A percentile compares a stretch with the other conserved stretches of the same genome.
These are phyloP conservation scores for Friedmanniomyces simplex DNA, from an alignment of 495 filamentous ascomycete genomes.

Conservation along the genomic window DNA sequence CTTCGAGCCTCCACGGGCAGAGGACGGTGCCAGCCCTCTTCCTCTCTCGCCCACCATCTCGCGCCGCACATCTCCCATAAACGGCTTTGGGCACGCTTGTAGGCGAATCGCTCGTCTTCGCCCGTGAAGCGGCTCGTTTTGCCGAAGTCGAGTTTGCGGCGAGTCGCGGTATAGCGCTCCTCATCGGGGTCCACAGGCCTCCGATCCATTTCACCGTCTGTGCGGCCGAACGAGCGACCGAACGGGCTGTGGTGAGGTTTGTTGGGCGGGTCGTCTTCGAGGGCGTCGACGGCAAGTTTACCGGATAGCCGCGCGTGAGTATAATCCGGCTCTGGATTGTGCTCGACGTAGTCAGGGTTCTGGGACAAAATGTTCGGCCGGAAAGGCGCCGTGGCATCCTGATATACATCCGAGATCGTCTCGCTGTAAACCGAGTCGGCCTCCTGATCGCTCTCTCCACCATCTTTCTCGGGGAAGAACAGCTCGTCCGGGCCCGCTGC, in stretches of 20 bases:
- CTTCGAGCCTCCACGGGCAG: slow-evolving; percentile 44
- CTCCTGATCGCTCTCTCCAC: slow-evolving; percentile 2
- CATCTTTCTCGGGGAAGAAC: slow-evolving; percentile 52
- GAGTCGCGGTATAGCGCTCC: slow-evolving; percentile 7
- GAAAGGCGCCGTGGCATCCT: slow-evolving; percentile 59
- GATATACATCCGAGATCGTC: slow-evolving; percentile 59
- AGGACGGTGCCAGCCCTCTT: slow-evolving; percentile 55
- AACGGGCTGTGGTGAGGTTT: slow-evolving; percentile 19
- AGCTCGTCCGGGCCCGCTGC: slow-evolving; percentile 50
- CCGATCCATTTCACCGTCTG: slow-evolving; percentile 16
- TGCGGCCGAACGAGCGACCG: slow-evolving; percentile 19
- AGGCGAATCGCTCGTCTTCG: slow-evolving; percentile 64
- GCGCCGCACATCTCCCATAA: slow-evolving; percentile 61
- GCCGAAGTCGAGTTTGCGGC: slow-evolving; percentile 39
- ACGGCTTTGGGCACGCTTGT: slow-evolving; percentile 53
- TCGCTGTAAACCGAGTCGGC: slow-evolving; percentile 52
- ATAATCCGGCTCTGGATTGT: slow-evolving; percentile 20
- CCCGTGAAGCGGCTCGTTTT: slow-evolving; percentile 52
- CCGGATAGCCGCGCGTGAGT: slow-evolving; percentile 20
- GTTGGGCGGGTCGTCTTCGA: slow-evolving; percentile 37
- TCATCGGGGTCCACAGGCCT: slow-evolving; percentile 18
- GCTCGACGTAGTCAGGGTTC: slow-evolving; percentile 27
- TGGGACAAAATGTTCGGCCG: slow-evolving; percentile 59
- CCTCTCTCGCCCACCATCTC: slow-evolving; percentile 48
- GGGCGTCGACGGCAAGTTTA: slow-evolving; percentile 23